Evolutionary conservation across 768 basidiomycete species (phyloP), one percentile per base, ranked within the genome.

Genomic region (Lanmaoa rubissima): DNA sequence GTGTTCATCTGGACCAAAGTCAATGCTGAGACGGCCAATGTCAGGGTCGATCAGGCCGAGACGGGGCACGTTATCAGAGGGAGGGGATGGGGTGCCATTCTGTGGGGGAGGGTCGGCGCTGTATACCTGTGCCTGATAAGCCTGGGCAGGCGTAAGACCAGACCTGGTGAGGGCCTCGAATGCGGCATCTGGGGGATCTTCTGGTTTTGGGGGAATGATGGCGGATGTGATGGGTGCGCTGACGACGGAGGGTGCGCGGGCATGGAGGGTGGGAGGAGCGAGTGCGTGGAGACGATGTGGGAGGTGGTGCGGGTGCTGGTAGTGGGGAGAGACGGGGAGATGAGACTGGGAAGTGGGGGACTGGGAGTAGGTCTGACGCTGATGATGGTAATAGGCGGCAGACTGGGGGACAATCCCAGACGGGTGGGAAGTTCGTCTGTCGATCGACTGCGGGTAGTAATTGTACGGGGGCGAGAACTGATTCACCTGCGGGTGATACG

Each of bases 61-160:
- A 53, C 68, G 68, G n/a, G 79, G 78, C 36, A 76, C 61, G 21
- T 71, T 67, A 40, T 62, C 61, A 49, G 62, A 51, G 44, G 67
- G 52, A 54, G 53, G 59, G 58, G 67, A 54, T 12, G 68, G 57
- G 14, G 51, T 45, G 56, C 72, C 73, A 48, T 76, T 72, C 58
- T 53, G 73, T 54, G 63, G 53, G 62, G 72, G 64, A 41, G 79
- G 74, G 54, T 70, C 76, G 64, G 78, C 82, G 55, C 72, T 73
- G 64, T 84, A 85, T 45, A 90, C 79, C 69, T 92, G 88, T 9
- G 85, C 83, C 65, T 90, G 91, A 74, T 91, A 92, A 36, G 87
- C 85, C 69, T 92, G 90, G 11, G 88, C 87, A 43, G 88, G 84
- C 4, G 88, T 88, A 50, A 90, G 79, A 4, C 83, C 85, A 36